Percentiles rank a stretch among this genome's conserved stretches.
These are phyloP conservation scores for Botryosphaeria dothidea DNA, from an alignment of 2,329 filamentous ascomycete species.

Conservation along the genomic window DNA sequence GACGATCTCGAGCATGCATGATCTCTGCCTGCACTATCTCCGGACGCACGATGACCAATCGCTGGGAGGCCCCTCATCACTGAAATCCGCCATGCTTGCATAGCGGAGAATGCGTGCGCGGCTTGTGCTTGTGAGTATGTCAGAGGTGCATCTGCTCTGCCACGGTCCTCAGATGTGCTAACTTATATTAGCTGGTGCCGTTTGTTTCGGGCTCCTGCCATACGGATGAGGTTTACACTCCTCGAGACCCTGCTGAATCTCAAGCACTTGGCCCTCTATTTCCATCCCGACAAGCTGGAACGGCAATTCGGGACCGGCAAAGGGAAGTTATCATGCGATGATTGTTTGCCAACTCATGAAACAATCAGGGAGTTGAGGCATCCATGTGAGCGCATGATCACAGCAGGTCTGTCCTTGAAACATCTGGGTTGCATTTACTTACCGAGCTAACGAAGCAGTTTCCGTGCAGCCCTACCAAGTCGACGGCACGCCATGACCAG, in stretches of 20 bases:
- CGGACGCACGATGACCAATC: neutral
- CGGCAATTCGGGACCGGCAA: neutral
- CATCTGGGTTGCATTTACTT: neutral
- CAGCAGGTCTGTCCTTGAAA: neutral
- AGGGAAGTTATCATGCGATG: neutral
- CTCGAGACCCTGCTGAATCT: neutral
- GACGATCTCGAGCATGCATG: neutral
- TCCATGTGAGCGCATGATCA: neutral
- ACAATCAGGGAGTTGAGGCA: neutral
- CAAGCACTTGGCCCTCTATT: neutral
- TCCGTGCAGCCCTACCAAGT: neutral
- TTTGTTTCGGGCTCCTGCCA: neutral
- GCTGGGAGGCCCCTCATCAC: neutral
- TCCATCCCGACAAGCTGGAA: neutral
- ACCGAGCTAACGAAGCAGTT: neutral
- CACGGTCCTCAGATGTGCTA: neutral
- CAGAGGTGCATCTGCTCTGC: neutral
- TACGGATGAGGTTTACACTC: neutral
- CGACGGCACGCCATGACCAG: neutral
- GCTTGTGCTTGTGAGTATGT: neutral
- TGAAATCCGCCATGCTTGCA: neutral
- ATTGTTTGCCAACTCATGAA: neutral
- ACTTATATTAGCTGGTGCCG: neutral
- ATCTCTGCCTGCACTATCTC: neutral
- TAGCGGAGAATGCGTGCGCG: neutral